Percentiles rank a stretch among this genome's conserved stretches.
Conservation (phyloP, 2,329 filamentous ascomycete species). For the Diplodia scrobiculata region DNA sequence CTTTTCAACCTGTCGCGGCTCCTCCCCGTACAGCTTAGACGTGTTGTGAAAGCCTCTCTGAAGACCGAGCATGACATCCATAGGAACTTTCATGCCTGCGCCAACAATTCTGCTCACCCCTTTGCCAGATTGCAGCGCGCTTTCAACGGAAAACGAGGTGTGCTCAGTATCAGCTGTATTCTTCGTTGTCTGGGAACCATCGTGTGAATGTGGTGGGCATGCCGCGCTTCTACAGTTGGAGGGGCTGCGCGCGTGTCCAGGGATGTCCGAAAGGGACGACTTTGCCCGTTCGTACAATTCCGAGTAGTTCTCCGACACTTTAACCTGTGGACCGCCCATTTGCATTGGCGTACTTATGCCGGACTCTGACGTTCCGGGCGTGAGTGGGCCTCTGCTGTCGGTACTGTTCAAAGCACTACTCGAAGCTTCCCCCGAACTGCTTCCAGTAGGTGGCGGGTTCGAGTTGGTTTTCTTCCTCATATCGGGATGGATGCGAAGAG, state of each 20-base stretch:
- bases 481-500: slow-evolving; percentile 50
- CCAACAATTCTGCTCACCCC: slow-evolving; percentile 71
- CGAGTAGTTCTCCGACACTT: slow-evolving; percentile 5
- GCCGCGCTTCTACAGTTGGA: slow-evolving; percentile 5
- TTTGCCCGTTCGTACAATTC: slow-evolving; percentile 6
- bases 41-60: slow-evolving; percentile 88
- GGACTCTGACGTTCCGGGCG: slow-evolving; percentile 11
- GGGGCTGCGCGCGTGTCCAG: slow-evolving; percentile 1
- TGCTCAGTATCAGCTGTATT: slow-evolving; percentile 5
- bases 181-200: slow-evolving; percentile 29
- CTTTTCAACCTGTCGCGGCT: slow-evolving; percentile 74
- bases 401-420: slow-evolving; percentile 1
- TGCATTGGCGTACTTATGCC: background rate
- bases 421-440: background rate
- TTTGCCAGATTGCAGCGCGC: slow-evolving; percentile 65
- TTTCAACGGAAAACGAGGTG: slow-evolving; percentile 52
- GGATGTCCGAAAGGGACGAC: background rate
- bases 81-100: slow-evolving; percentile 75
- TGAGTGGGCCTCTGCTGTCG: slow-evolving; percentile 1
- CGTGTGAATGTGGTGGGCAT: background rate
- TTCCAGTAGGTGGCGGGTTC: background rate
- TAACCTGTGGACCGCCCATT: background rate
- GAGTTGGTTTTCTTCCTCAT: slow-evolving; percentile 19
- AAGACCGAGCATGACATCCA: slow-evolving; percentile 80
- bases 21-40: slow-evolving; percentile 80